phyloP scores from a whole-genome alignment of 495 filamentous ascomycete species.

The Penicillium egyptiacum region DNA sequence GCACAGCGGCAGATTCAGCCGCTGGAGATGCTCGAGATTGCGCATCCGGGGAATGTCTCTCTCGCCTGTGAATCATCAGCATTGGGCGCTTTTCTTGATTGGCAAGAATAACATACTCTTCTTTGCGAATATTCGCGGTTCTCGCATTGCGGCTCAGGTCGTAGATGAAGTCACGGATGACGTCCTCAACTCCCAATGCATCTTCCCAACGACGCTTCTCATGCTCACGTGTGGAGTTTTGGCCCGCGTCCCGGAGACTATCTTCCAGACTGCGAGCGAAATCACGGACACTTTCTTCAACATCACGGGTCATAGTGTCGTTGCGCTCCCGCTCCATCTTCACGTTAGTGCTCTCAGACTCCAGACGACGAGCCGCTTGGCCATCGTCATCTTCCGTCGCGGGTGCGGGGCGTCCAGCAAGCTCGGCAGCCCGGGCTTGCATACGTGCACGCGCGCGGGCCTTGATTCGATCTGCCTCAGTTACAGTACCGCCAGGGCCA shows the following conservation, averaged over 20 bases:
- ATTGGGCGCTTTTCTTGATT: conserved; percentile 11
- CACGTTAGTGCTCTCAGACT: conserved; percentile 79
- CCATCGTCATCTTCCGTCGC: conserved; percentile 65
- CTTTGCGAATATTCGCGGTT: conserved; percentile 68
- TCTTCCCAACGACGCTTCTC: conserved; percentile 96
- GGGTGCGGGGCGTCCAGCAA: conserved; percentile 75
- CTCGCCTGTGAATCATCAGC: conserved; percentile 25
- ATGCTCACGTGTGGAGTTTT: conserved; percentile 72
- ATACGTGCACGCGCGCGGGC: conserved; percentile 96
- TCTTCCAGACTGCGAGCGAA: conserved; percentile 82
- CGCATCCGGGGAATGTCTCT: conserved; percentile 27
- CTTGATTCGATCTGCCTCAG: conserved; percentile 91
- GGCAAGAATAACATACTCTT: conserved; percentile 55
- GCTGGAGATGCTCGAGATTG: conserved; percentile 26
- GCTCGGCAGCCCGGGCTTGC: conserved; percentile 91
- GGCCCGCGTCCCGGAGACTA: conserved; percentile 77
- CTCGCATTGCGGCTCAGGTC: conserved; percentile 85
- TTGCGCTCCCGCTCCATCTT: conserved; percentile 88
- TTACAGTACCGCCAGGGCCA: conserved; percentile 86
- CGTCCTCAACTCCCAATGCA: conserved; percentile 92
- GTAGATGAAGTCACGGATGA: conserved; percentile 95
- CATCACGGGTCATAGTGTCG: conserved; percentile 92
- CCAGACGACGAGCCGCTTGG: conserved; percentile 75
- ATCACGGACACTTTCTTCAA: conserved; percentile 94
- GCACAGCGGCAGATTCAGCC: conserved; percentile 32